Percentiles rank a stretch among this genome's conserved stretches.
Evolutionary conservation across 257 asterid genomes (phyloP).

Genomic region (Ajuga chamaepitys): DNA sequence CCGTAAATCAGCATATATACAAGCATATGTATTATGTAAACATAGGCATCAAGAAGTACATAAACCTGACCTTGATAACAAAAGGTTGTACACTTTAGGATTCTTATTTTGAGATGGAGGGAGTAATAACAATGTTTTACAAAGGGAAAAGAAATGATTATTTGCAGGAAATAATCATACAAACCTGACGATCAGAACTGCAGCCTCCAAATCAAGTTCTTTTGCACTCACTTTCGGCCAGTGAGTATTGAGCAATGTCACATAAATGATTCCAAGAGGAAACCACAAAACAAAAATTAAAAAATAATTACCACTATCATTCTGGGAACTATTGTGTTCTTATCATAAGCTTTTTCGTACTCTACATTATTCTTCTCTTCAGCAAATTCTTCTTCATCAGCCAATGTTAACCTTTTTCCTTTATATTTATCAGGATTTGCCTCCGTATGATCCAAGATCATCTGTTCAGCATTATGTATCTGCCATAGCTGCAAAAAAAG

Average conservation of each 20-base stretch:
- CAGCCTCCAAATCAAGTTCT: constrained; percentile 91
- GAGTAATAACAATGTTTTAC: not conserved
- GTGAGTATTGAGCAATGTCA: constrained; percentile 20
- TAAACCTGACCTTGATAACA: too few species aligned
- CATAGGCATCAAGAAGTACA: too few species aligned
- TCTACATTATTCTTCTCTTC: constrained; percentile 60
- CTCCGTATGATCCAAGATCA: constrained; percentile 87
- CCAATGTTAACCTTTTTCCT: constrained; percentile 51
- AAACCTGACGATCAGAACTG: constrained; percentile 92
- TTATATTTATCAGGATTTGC: constrained; percentile 67
- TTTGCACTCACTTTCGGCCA: constrained; percentile 68
- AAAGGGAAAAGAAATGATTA: not conserved
- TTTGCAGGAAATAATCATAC: constrained; percentile 9
- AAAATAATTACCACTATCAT: constrained; percentile 46
- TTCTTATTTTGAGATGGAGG: too few species aligned
- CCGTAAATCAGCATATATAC: too few species aligned
- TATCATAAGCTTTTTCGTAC: constrained; percentile 60
- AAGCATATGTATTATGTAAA: too few species aligned
- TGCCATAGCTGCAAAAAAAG: constrained; percentile 68
- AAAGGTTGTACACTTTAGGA: too few species aligned
- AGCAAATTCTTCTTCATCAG: constrained; percentile 68
- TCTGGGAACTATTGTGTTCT: constrained; percentile 56
- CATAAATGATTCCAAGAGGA: constrained; percentile 2
- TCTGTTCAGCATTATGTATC: constrained; percentile 90
- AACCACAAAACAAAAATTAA: not conserved